Conservation (phyloP, 208 protist genomes). For the Trypanosoma caninum region DNA sequence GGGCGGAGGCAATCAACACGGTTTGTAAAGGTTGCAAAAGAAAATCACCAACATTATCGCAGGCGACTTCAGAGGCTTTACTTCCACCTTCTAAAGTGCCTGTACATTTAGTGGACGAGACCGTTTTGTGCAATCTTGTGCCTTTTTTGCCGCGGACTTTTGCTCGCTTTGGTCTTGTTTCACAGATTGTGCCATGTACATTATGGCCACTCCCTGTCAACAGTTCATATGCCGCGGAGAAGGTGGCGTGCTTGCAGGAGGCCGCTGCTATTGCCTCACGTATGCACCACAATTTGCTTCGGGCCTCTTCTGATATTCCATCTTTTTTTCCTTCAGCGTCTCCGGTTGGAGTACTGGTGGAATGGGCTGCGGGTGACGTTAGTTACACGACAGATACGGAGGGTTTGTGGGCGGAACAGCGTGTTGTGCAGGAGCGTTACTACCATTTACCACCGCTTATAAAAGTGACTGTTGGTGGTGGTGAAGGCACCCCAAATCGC, state of each 20-base stretch:
- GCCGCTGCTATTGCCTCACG: constrained; percentile 1
- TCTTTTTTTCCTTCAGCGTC: neutral
- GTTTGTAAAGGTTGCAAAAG: neutral
- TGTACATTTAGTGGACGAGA: constrained; percentile 47
- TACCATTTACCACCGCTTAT: constrained; percentile 30
- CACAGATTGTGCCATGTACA: constrained; percentile 63
- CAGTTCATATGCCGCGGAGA: neutral
- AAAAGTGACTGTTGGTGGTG: neutral
- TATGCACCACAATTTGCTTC: constrained; percentile 7
- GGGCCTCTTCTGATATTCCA: neutral
- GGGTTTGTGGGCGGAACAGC: constrained; percentile 57
- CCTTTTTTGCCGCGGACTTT: constrained; percentile 59
- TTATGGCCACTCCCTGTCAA: constrained; percentile 3
- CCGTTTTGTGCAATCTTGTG: constrained; percentile 56
- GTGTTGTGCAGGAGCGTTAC: constrained; percentile 34
- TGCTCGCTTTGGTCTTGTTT: constrained; percentile 40
- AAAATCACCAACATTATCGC: neutral
- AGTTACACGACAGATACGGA: constrained; percentile 62
- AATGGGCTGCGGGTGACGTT: constrained; percentile 55
- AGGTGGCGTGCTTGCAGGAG: constrained; percentile 2
- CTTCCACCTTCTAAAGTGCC: neutral
- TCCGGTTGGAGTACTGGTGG: constrained; percentile 39
- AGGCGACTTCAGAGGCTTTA: neutral
- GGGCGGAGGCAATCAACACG: neutral
- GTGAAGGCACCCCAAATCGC: neutral